These are phyloP conservation scores for Capsicum rhomboideum DNA, from an alignment of 257 asterid species.

Conservation along the genomic window DNA sequence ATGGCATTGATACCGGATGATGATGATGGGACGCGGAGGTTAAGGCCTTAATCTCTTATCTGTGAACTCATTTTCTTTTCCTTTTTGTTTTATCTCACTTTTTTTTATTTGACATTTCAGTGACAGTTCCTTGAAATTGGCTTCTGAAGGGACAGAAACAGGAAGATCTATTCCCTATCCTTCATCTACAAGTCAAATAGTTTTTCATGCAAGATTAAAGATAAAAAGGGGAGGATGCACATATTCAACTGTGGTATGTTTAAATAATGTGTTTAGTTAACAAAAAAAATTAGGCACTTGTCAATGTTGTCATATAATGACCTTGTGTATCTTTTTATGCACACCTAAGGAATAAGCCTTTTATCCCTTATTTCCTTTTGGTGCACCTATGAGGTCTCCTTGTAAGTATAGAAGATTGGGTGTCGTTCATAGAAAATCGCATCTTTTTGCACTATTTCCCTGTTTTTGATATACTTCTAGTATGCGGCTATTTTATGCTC, in stretches of 20 bases:
- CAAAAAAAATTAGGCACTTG: not conserved
- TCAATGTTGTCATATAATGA: not conserved
- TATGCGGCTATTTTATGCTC: not conserved
- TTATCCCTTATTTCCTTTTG: not conserved
- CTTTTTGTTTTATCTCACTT: conserved; percentile 8
- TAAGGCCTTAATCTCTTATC: not conserved
- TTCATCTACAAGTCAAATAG: conserved; percentile 39
- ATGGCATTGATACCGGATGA: conserved; percentile 74
- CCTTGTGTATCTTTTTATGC: not conserved
- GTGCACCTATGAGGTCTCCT: not conserved
- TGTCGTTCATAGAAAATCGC: not conserved
- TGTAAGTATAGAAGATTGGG: not conserved
- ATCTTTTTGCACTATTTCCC: not conserved
- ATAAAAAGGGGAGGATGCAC: conserved; percentile 77
- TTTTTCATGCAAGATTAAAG: conserved; percentile 86
- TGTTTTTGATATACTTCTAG: not conserved
- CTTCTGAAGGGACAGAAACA: conserved; percentile 78
- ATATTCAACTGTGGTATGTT: conserved; percentile 71
- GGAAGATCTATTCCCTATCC: conserved; percentile 47
- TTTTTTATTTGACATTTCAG: conserved; percentile 33
- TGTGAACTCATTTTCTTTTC: not conserved
- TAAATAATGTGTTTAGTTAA: not conserved
- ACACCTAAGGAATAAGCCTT: not conserved
- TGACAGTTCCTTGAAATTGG: conserved; percentile 64
- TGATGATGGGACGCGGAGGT: conserved; percentile 83